phyloP scores from a whole-genome alignment of 805 yeast genomes.

The Kluyveromyces starmeri region DNA sequence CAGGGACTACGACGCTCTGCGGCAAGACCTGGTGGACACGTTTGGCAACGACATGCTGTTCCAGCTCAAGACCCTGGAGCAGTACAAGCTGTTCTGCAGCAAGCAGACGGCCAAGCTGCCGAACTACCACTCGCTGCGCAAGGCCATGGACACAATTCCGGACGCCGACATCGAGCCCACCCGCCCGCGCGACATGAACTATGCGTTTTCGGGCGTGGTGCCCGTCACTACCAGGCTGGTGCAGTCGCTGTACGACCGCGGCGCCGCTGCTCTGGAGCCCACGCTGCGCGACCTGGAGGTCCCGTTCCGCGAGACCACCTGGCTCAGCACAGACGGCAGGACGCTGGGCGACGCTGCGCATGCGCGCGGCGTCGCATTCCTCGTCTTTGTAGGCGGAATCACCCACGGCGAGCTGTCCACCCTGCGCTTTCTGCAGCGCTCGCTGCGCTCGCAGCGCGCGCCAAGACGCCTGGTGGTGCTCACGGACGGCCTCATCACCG shows the following conservation, averaged over 20 bases:
- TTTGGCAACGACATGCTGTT: slow-evolving; percentile 46
- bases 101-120: slow-evolving; percentile 1
- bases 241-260: slow-evolving; percentile 56
- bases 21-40: slow-evolving; percentile 46
- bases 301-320: background rate
- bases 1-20: slow-evolving; percentile 48
- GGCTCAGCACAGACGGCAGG: slow-evolving; percentile 4
- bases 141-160: slow-evolving; percentile 7
- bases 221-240: slow-evolving; percentile 67
- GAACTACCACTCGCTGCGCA: slow-evolving; percentile 6
- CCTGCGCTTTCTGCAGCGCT: slow-evolving; percentile 49
- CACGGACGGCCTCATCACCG: slow-evolving; percentile 40
- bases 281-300: slow-evolving; percentile 11
- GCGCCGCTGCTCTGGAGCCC: slow-evolving; percentile 27
- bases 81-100: slow-evolving; percentile 17
- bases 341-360: slow-evolving; percentile 11
- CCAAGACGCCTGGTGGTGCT: slow-evolving; percentile 36
- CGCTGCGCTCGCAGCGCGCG: slow-evolving; percentile 28
- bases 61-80: slow-evolving; percentile 18
- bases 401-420: slow-evolving; percentile 79
- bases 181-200: slow-evolving; percentile 30
- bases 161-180: slow-evolving; percentile 11
- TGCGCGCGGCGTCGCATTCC: slow-evolving; percentile 29
- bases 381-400: slow-evolving; percentile 73
- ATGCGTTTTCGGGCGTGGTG: slow-evolving; percentile 72